phyloP scores from a whole-genome alignment of 306 rosid species.

The Macrotyloma uniflorum region DNA sequence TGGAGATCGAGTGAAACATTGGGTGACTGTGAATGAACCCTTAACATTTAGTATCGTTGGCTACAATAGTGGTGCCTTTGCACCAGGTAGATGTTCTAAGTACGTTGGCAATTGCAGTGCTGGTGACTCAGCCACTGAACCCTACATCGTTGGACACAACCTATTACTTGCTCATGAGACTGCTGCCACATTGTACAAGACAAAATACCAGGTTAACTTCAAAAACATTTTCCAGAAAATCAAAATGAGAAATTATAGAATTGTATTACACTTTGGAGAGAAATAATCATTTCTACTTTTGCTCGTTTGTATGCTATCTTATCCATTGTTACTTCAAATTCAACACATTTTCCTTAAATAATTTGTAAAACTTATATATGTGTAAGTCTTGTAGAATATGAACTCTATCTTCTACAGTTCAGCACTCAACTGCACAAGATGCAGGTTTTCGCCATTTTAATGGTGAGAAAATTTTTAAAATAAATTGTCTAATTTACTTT shows the following conservation, averaged over 20 bases:
- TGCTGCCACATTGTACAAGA: slow-evolving; percentile 44
- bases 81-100: slow-evolving; percentile 65
- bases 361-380: too few relatives aligned
- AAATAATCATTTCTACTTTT: neutral
- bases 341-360: too few relatives aligned
- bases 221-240: neutral
- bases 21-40: slow-evolving; percentile 61
- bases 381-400: too few relatives aligned
- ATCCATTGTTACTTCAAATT: too few relatives aligned
- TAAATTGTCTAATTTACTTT: too few relatives aligned
- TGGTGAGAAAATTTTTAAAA: too few relatives aligned
- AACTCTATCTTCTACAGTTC: too few relatives aligned
- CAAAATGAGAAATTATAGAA: neutral
- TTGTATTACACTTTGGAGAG: too few relatives aligned
- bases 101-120: slow-evolving; percentile 32
- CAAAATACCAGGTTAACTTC: slow-evolving; percentile 48
- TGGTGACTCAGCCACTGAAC: slow-evolving; percentile 59
- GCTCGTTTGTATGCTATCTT: too few relatives aligned
- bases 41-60: slow-evolving; percentile 19
- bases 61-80: slow-evolving; percentile 47
- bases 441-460: too few relatives aligned
- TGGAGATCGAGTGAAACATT: slow-evolving; percentile 61
- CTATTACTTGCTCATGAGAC: slow-evolving; percentile 53
- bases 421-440: too few relatives aligned
- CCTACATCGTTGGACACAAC: slow-evolving; percentile 56